Conservation (phyloP, 1,284 basidiomycete genomes). For the Gomphus bonarii region DNA sequence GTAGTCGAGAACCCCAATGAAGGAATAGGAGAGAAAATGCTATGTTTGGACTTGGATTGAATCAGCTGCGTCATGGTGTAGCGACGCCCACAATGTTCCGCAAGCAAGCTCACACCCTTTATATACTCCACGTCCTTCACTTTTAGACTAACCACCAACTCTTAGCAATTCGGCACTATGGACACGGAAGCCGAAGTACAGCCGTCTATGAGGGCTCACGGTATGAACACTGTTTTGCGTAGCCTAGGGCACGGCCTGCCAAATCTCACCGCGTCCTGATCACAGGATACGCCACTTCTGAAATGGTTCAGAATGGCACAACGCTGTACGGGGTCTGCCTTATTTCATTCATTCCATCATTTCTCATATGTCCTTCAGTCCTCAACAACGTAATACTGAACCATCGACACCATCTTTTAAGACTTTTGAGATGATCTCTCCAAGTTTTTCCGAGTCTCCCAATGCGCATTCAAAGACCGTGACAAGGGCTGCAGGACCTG, state of each 20-base stretch:
- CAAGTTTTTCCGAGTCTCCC: constrained; percentile 7
- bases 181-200: not conserved
- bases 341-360: not conserved
- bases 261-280: not conserved
- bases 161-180: not conserved
- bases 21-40: not conserved
- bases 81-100: not conserved
- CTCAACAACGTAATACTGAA: not conserved
- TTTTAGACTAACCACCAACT: not conserved
- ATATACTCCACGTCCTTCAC: not conserved
- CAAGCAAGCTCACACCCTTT: not conserved
- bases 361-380: not conserved
- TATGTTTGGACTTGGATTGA: not conserved
- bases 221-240: not conserved
- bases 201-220: not conserved
- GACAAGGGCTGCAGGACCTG: constrained; percentile 55
- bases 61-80: not conserved
- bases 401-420: not conserved
- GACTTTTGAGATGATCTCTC: not conserved
- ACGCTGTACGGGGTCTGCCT: not conserved
- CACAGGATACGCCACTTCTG: not conserved
- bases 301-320: not conserved
- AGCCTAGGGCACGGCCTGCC: not conserved
- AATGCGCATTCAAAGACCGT: constrained; percentile 73
- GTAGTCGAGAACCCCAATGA: not conserved